Evolutionary conservation across 2,329 filamentous ascomycete species (phyloP).

Genomic region (Fusarium keratoplasticum): DNA sequence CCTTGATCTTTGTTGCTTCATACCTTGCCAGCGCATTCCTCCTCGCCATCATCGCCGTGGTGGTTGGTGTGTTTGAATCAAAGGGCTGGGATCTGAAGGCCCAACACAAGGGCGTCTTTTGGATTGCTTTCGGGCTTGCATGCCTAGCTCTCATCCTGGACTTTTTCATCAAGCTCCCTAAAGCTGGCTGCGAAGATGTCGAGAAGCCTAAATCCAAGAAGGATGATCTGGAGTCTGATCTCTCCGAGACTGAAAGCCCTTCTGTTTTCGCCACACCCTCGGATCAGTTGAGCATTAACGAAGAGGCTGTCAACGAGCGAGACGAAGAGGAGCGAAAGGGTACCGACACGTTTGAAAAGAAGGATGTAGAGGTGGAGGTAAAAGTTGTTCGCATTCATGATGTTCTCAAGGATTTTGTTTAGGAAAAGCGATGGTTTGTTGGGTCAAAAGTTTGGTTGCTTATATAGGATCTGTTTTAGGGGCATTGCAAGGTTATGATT

Average conservation of each 20-base stretch:
- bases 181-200: constrained; percentile 37
- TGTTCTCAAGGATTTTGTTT: background rate
- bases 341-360: background rate
- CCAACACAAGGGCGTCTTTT: constrained; percentile 71
- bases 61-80: constrained; percentile 53
- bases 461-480: background rate
- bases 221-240: constrained; percentile 1
- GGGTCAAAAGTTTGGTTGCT: background rate
- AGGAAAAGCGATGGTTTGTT: background rate
- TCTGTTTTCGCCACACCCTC: constrained; percentile 2
- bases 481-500: background rate
- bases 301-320: background rate
- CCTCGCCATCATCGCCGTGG: constrained; percentile 71
- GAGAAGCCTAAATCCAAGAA: constrained; percentile 30
- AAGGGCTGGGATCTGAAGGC: constrained; percentile 53
- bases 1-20: constrained; percentile 69
- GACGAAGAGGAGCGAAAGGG: background rate
- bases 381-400: background rate
- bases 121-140: constrained; percentile 68
- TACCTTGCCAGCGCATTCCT: constrained; percentile 72
- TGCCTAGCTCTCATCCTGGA: constrained; percentile 58
- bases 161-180: constrained; percentile 41
- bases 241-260: background rate
- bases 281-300: background rate
- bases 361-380: background rate